Evolutionary conservation across 352 stramenopile genomes (phyloP), one percentile per base, ranked within the genome.

Genomic region (Peronosclerospora sorghi): DNA sequence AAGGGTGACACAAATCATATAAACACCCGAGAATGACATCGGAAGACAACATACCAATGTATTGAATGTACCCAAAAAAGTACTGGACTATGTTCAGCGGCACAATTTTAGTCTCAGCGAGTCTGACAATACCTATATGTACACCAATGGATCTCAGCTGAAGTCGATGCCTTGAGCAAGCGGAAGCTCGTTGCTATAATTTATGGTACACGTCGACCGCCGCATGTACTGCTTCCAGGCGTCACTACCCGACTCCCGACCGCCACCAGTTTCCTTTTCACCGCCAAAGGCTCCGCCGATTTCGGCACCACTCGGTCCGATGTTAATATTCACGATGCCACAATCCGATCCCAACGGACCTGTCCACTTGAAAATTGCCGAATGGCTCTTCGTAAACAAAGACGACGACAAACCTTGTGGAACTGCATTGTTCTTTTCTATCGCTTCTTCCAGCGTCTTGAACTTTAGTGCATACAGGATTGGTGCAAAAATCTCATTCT

Each of bases 191-290:
- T 96, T 90, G 60, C 84, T 92, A 63, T 96, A 79, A 68, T 96
- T 96, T 58, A 96, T 79, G 26, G 87, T 96, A 66, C 83, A 95
- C 41, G 87, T 96, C 14, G 76, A 93, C n/a, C 87, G 82, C 23
- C 87, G 83, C 83, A 96, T 96, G 81, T 96, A 96, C 62, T 94
- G 79, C 73, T 96, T 96, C 87, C 87, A 96, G 10, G 83, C 63
- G 41, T 96, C 87, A 44, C 77, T 94, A 40, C 87, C 87, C 17
- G 77, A 94, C 51, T 96, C 87, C 37, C 87, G 79, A 36, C 87
- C 87, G 8, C 86, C 83, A 14, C 87, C 87, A 24, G 87, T 96
- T 45, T 95, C 83, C 66, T 96, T 96, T 48, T 96, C 84, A 15
- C 87, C 87, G 12, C 87, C 87, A 42, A 96, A 96, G 12, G 87